Evolutionary conservation across 352 stramenopile species (phyloP).

Genomic region (Pythium plurisporium): DNA sequence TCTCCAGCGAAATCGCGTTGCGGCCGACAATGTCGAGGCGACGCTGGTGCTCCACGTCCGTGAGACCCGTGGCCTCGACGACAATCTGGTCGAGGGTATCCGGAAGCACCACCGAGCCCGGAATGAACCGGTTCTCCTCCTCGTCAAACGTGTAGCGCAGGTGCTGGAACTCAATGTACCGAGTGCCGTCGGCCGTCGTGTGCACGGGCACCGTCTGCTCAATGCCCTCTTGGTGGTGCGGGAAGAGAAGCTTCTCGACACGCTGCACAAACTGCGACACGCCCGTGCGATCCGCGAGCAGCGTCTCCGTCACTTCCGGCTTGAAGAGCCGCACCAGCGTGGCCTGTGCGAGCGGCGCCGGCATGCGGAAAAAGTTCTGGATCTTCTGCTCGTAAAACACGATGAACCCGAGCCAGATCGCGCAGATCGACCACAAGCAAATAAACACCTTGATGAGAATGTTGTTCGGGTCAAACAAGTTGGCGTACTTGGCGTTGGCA

Average conservation of each 20-base stretch:
- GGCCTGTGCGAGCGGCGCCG: conserved; percentile 8
- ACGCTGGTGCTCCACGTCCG: conserved; percentile 16
- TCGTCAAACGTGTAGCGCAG: conserved; percentile 29
- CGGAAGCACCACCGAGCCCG: conserved; percentile 20
- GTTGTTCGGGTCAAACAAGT: conserved; percentile 25
- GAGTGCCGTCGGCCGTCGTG: conserved; percentile 17
- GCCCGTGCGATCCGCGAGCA: conserved; percentile 22
- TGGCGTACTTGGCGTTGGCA: conserved; percentile 11
- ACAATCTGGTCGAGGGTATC: conserved; percentile 21
- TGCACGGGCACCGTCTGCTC: conserved; percentile 26
- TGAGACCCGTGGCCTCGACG: conserved; percentile 19
- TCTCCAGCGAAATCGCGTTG: conserved; percentile 28
- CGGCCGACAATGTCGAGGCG: conserved; percentile 23
- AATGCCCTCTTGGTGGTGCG: conserved; percentile 15
- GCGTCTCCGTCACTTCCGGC: conserved; percentile 20
- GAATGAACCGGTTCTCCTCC: conserved; percentile 20
- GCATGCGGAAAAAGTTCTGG: conserved; percentile 26
- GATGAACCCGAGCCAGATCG: conserved; percentile 24
- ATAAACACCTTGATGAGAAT: conserved; percentile 31
- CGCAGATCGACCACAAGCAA: conserved; percentile 17
- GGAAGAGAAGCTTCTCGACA: conserved; percentile 23
- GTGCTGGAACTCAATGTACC: conserved; percentile 31
- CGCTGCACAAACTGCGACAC: conserved; percentile 22
- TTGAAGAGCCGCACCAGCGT: conserved; percentile 26
- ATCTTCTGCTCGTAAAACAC: conserved; percentile 23